Evolutionary conservation across 2,329 filamentous ascomycete genomes (phyloP).

Genomic region (Hypoxylon sp.): DNA sequence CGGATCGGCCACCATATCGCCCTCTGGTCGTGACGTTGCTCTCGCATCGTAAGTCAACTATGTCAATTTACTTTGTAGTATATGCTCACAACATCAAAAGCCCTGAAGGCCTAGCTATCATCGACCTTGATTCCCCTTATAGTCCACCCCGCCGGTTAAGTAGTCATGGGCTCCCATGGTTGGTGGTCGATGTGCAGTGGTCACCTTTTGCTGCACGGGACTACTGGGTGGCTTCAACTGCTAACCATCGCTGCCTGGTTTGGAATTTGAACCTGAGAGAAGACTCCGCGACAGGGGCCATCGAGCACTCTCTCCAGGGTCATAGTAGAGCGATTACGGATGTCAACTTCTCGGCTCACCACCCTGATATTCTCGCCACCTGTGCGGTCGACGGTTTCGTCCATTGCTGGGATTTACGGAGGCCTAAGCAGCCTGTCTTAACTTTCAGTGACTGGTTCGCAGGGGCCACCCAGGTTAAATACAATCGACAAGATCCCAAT

Average conservation of each 20-base stretch:
- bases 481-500: constrained; percentile 88
- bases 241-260: constrained; percentile 92
- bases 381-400: constrained; percentile 95
- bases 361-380: constrained; percentile 89
- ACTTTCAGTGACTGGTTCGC: constrained; percentile 95
- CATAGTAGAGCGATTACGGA: constrained; percentile 93
- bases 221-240: constrained; percentile 94
- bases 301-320: constrained; percentile 89
- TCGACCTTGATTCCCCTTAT: constrained; percentile 91
- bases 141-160: constrained; percentile 85
- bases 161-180: constrained; percentile 90
- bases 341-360: constrained; percentile 94
- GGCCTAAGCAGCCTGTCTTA: constrained; percentile 78
- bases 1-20: constrained; percentile 93
- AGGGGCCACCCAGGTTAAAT: constrained; percentile 95
- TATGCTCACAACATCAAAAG: constrained; percentile 57
- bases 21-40: constrained; percentile 90
- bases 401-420: constrained; percentile 90
- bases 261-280: constrained; percentile 90
- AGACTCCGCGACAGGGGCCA: constrained; percentile 77
- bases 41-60: constrained; percentile 76
- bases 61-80: neutral
- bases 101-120: constrained; percentile 89
- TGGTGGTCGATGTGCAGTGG: constrained; percentile 97
- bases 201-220: constrained; percentile 91